Evolutionary conservation across 148 eudicot species (phyloP).

Genomic region (Rhododendron mucronatum): DNA sequence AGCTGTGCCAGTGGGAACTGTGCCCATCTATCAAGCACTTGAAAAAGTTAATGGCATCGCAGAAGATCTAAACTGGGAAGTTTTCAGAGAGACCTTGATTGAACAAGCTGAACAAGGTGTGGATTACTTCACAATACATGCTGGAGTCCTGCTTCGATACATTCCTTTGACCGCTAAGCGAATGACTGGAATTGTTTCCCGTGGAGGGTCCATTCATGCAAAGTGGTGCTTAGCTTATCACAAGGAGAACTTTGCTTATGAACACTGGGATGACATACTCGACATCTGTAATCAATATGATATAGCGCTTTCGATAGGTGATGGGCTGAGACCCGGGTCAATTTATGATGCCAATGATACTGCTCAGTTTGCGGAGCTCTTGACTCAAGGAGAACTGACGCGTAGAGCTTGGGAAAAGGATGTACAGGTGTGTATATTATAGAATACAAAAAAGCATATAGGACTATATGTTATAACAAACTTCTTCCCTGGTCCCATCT

Average conservation of each 20-base stretch:
- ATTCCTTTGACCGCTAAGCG: conserved; percentile 93
- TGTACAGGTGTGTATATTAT: conserved; percentile 67
- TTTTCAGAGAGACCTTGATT: conserved; percentile 80
- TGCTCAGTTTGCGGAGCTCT: conserved; percentile 96
- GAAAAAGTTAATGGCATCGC: conserved; percentile 95
- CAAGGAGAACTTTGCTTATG: conserved; percentile 96
- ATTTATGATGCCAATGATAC: conserved; percentile 97
- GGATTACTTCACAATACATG: conserved; percentile 96
- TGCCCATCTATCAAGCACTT: conserved; percentile 95
- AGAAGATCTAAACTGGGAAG: conserved; percentile 89
- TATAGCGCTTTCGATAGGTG: conserved; percentile 86
- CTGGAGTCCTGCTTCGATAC: conserved; percentile 85
- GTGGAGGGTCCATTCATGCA: conserved; percentile 98
- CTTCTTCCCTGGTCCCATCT: not conserved
- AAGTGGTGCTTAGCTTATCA: conserved; percentile 98
- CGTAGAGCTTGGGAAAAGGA: conserved; percentile 97
- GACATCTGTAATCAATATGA: conserved; percentile 98
- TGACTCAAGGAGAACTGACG: conserved; percentile 96
- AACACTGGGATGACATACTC: conserved; percentile 97
- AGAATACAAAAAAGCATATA: not conserved
- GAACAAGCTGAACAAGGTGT: conserved; percentile 99
- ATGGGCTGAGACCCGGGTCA: conserved; percentile 96
- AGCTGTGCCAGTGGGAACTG: conserved; percentile 95
- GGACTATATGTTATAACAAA: not conserved
- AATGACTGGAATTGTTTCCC: conserved; percentile 98